Conservation (phyloP, 805 yeast genomes). For the Torulaspora indica region DNA sequence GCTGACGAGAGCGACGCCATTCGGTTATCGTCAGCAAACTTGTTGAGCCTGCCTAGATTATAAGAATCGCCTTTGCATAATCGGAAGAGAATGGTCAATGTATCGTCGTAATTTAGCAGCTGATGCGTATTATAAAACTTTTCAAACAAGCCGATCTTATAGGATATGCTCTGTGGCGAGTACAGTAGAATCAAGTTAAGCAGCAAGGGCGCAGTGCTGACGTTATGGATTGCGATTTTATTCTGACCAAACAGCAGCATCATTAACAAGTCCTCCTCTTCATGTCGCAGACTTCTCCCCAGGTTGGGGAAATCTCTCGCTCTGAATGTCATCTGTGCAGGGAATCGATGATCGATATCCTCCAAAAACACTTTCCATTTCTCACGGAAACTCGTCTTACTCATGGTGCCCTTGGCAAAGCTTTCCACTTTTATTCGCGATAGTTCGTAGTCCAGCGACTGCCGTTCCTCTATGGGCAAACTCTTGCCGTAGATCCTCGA, state of each 20-base stretch:
- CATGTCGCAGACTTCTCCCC: slow-evolving; percentile 14
- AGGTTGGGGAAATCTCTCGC: slow-evolving; percentile 31
- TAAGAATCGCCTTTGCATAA: slow-evolving; percentile 12
- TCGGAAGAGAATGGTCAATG: slow-evolving; percentile 12
- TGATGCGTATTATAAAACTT: slow-evolving; percentile 9
- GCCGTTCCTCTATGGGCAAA: slow-evolving; percentile 14
- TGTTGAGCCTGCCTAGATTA: slow-evolving; percentile 5
- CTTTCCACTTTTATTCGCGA: slow-evolving; percentile 29
- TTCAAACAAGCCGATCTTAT: slow-evolving; percentile 15
- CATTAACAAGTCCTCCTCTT: slow-evolving; percentile 10
- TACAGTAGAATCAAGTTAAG: slow-evolving; percentile 27
- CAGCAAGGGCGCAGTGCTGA: slow-evolving; percentile 22
- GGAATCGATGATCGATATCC: slow-evolving; percentile 27
- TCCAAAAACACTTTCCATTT: slow-evolving; percentile 35
- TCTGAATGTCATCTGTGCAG: slow-evolving; percentile 7
- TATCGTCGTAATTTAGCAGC: slow-evolving; percentile 8
- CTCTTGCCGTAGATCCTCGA: slow-evolving; percentile 8
- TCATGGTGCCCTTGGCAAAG: slow-evolving; percentile 26
- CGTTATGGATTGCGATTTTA: slow-evolving; percentile 19
- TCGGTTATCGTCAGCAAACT: slow-evolving; percentile 6
- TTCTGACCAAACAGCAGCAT: slow-evolving; percentile 21
- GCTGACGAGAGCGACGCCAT: no score
- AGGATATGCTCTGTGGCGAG: slow-evolving; percentile 5
- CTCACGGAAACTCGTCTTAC: slow-evolving; percentile 22
- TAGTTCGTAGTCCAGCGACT: slow-evolving; percentile 19